Conservation (phyloP, 2,329 filamentous ascomycete genomes). For the Fusarium anguioides region DNA sequence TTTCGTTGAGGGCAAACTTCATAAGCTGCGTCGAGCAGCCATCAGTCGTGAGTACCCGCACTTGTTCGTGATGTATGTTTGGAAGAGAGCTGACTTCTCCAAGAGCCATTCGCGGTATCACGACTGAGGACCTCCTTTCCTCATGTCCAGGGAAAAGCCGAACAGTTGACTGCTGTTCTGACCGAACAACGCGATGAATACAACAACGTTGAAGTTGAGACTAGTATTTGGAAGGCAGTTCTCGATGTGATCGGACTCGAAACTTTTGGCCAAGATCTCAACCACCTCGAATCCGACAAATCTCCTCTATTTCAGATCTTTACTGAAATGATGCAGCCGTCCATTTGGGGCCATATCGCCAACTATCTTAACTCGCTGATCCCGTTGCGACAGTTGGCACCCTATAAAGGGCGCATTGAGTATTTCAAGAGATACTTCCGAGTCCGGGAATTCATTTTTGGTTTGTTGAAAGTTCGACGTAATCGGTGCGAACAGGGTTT, state of each 20-base stretch:
- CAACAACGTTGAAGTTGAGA: slow-evolving; percentile 41
- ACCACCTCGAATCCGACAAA: slow-evolving; percentile 46
- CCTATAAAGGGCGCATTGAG: slow-evolving; percentile 50
- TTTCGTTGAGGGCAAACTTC: slow-evolving; percentile 51
- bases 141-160: slow-evolving; percentile 50
- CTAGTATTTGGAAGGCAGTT: slow-evolving; percentile 48
- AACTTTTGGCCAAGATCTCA: slow-evolving; percentile 50
- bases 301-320: slow-evolving; percentile 43
- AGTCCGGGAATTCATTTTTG: slow-evolving; percentile 48
- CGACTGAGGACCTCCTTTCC: slow-evolving; percentile 47
- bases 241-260: slow-evolving; percentile 52
- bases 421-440: slow-evolving; percentile 48
- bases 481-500: slow-evolving; percentile 2
- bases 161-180: slow-evolving; percentile 44
- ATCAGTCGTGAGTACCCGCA: slow-evolving; percentile 43
- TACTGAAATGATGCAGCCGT: slow-evolving; percentile 43
- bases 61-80: neutral
- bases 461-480: slow-evolving; percentile 22
- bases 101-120: slow-evolving; percentile 48
- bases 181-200: slow-evolving; percentile 20
- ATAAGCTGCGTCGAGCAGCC: slow-evolving; percentile 50
- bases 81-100: neutral
- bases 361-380: slow-evolving; percentile 51
- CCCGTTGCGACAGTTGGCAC: slow-evolving; percentile 51
- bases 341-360: slow-evolving; percentile 42